Evolutionary conservation across 2,329 filamentous ascomycete genomes (phyloP).

Genomic region (Colletotrichum sp.): DNA sequence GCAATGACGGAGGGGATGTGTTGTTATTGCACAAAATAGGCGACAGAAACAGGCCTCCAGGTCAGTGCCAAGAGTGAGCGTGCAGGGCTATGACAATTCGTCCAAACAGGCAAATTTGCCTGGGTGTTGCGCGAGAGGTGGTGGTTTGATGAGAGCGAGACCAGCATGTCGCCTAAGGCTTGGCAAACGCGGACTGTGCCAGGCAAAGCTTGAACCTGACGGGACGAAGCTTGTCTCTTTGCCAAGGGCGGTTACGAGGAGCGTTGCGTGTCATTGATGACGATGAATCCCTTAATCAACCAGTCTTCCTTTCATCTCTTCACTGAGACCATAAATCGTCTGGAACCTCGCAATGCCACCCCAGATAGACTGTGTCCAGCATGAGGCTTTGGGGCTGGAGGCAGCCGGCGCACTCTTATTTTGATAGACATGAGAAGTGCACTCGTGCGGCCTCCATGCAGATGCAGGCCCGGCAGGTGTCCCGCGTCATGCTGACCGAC

Average conservation of each 20-base stretch:
- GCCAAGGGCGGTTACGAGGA: background rate
- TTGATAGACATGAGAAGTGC: background rate
- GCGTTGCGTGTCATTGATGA: background rate
- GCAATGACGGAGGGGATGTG: constrained; percentile 3
- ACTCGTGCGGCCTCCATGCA: background rate
- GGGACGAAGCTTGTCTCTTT: constrained; percentile 16
- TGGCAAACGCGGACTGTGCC: constrained; percentile 19
- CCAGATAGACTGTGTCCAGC: background rate
- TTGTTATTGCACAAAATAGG: background rate
- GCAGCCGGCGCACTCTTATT: background rate
- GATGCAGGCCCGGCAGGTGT: background rate
- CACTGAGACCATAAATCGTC: background rate
- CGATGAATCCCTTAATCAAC: background rate
- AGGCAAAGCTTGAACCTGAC: constrained; percentile 13
- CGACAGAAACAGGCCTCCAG: background rate
- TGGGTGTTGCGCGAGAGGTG: background rate
- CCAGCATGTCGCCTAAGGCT: constrained; percentile 13
- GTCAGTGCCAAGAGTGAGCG: constrained; percentile 11
- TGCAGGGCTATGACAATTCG: constrained; percentile 13
- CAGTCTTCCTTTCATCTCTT: background rate
- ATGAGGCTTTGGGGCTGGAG: background rate
- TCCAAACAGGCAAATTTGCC: background rate
- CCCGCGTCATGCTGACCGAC: background rate
- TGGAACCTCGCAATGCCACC: background rate
- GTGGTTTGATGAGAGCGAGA: constrained; percentile 8